Base-by-base conservation (phyloP, 768 basidiomycete species). In the Lentinula sp. region DNA sequence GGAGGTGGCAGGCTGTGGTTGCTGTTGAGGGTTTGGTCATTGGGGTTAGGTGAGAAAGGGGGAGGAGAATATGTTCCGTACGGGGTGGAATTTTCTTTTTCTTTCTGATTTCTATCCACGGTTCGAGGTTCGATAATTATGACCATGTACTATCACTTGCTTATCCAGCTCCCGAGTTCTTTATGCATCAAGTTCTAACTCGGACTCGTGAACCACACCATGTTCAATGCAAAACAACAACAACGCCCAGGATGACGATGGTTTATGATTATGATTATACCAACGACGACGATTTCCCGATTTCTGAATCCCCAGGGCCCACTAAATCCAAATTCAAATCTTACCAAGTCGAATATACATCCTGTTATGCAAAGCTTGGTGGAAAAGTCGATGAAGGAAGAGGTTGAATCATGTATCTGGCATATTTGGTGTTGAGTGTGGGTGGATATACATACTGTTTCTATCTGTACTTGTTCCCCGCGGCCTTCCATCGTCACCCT, bases 401-500 rank as follows among this genome's bases (percentile, higher is more conserved):
- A 95, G 68, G 78, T 21, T 94, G 48, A 90, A 91, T n/a, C 86
- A 95, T 72, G 90, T 98, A 63, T 83, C 86, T 66, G 86, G 87
- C 21, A 88, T 98, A 65, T 86, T 95, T 35, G 92, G 93, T 31
- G 87, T 95, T 54, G 89, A 96, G 63, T 28, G 95, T 95, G 69
- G 72, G 93, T 83, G 57, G 54, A 46, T 61, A 50, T 43, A 58
- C 49, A 28, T 28, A 28, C 28, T 28, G 23, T 28, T 28, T 28
- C 28, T 28, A 28, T 23, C 23, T 23, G 23, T 23, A 23, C 23
- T 23, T 23, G 23, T 49, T 9, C 13, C n/a, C 48, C 18, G 42
- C 56, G 94, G 93, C 66, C 73, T 2, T 82, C 83, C 66, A 82
- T 82, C 2, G 95, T 94, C 4, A 80, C 85, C 2, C 76, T 95